These are phyloP conservation scores for Magnaporthiopsis poae DNA, from an alignment of 2,329 filamentous ascomycete genomes.

Conservation along the genomic window DNA sequence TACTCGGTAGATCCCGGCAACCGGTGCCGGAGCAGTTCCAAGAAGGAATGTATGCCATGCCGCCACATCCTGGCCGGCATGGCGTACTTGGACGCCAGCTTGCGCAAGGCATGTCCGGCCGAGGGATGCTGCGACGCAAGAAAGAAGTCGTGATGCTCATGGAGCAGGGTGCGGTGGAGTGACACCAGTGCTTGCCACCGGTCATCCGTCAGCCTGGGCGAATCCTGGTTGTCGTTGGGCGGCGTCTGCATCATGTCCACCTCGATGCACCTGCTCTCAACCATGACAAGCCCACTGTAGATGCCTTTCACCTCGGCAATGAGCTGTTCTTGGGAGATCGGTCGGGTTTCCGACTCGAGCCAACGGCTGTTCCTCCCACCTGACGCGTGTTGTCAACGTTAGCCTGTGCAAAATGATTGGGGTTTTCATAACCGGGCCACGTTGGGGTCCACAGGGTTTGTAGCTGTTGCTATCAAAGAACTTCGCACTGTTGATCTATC, in stretches of 20 bases:
- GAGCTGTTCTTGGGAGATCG: slow-evolving; percentile 69
- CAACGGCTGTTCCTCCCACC: too few species aligned
- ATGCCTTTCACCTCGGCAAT: slow-evolving; percentile 74
- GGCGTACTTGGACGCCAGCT: slow-evolving; percentile 65
- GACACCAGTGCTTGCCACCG: slow-evolving; percentile 81
- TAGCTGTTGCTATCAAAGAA: too few species aligned
- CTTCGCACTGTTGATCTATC: too few species aligned
- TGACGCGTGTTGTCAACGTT: too few species aligned
- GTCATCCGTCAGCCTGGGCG: slow-evolving; percentile 45
- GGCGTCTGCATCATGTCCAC: slow-evolving; percentile 54
- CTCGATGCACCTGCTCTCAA: slow-evolving; percentile 42
- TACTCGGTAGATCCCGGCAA: slow-evolving; percentile 72
- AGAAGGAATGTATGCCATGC: slow-evolving; percentile 77
- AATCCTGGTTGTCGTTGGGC: slow-evolving; percentile 31
- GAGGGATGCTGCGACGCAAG: slow-evolving; percentile 78
- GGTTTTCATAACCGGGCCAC: too few species aligned
- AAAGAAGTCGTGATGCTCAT: slow-evolving; percentile 81
- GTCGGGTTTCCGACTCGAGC: slow-evolving; percentile 49
- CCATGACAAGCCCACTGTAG: slow-evolving; percentile 60
- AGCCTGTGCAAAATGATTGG: too few species aligned
- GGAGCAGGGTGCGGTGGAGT: slow-evolving; percentile 67
- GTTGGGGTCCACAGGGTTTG: too few species aligned
- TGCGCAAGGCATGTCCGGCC: slow-evolving; percentile 35
- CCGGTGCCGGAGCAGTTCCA: slow-evolving; percentile 65
- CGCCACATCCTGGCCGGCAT: slow-evolving; percentile 95